Percentiles rank a stretch among this genome's conserved stretches.
These are phyloP conservation scores for Aspergillus brasiliensis DNA, from an alignment of 2,329 filamentous ascomycete species.

Conservation along the genomic window DNA sequence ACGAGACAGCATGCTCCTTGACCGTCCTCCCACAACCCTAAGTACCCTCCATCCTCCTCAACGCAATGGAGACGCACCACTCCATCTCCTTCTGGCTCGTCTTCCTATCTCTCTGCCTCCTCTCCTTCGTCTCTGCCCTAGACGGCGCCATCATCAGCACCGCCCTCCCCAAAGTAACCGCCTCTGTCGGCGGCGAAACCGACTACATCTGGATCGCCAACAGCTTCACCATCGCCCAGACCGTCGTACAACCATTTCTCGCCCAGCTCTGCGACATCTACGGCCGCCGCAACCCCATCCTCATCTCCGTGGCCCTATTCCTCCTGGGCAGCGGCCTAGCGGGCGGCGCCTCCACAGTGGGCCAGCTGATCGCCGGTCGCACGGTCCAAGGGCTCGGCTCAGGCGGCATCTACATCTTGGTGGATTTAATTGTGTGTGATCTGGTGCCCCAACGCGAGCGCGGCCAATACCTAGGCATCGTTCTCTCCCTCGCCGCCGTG, in stretches of 20 bases:
- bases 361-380: slow-evolving; percentile 57
- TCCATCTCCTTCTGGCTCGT: no score
- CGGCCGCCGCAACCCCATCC: slow-evolving; percentile 49
- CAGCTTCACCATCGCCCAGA: background rate
- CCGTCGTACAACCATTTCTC: slow-evolving; percentile 48
- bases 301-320: slow-evolving; percentile 51
- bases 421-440: slow-evolving; percentile 50
- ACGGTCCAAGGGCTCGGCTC: slow-evolving; percentile 57
- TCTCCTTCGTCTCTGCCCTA: background rate
- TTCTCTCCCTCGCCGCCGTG: slow-evolving; percentile 9
- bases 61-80: no score
- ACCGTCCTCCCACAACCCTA: no score
- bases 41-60: no score
- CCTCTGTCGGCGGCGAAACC: background rate
- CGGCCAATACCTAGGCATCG: slow-evolving; percentile 29
- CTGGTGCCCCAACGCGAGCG: slow-evolving; percentile 45
- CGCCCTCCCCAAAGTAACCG: background rate
- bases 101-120: background rate
- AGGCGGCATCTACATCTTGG: slow-evolving; percentile 47
- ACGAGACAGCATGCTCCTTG: no score
- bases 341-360: slow-evolving; percentile 49
- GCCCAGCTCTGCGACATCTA: slow-evolving; percentile 57
- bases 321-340: slow-evolving; percentile 56
- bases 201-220: background rate
- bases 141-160: background rate